Evolutionary conservation across 1,284 basidiomycete genomes (phyloP).

Genomic region (Sporisorium graminicola): DNA sequence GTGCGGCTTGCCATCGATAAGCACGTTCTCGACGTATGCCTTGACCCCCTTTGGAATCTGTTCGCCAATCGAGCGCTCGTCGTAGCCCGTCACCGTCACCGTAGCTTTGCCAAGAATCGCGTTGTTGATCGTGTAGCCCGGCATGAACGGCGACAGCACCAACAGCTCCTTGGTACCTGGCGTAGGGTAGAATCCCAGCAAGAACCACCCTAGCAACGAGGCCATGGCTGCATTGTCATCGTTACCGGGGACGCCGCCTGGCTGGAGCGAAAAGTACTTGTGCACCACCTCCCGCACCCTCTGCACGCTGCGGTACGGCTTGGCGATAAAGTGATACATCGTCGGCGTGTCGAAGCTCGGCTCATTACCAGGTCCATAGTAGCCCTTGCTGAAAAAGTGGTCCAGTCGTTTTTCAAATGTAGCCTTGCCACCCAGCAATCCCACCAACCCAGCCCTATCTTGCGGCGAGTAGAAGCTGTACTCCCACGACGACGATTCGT

Average conservation of each 20-base stretch:
- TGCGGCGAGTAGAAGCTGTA: conserved; percentile 61
- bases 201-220: conserved; percentile 76
- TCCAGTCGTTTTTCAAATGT: conserved; percentile 58
- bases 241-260: conserved; percentile 70
- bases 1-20: conserved; percentile 45
- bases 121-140: conserved; percentile 58
- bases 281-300: conserved; percentile 49
- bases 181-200: conserved; percentile 76
- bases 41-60: conserved; percentile 36
- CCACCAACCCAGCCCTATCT: conserved; percentile 56
- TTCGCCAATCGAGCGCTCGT: conserved; percentile 27
- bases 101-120: conserved; percentile 48
- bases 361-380: conserved; percentile 62
- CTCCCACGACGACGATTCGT: conserved; percentile 60
- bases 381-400: conserved; percentile 56
- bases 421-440: conserved; percentile 47
- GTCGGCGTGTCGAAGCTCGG: conserved; percentile 57
- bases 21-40: conserved; percentile 38
- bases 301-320: conserved; percentile 40
- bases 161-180: conserved; percentile 69
- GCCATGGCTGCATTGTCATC: conserved; percentile 79
- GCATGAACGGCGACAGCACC: conserved; percentile 59
- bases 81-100: conserved; percentile 53
- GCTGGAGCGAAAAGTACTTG: conserved; percentile 53
- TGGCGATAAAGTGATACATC: conserved; percentile 54